Percentiles rank a stretch among this genome's conserved stretches.
Conservation (phyloP, 2,329 filamentous ascomycete genomes). For the Dactylellina drechsleri region DNA sequence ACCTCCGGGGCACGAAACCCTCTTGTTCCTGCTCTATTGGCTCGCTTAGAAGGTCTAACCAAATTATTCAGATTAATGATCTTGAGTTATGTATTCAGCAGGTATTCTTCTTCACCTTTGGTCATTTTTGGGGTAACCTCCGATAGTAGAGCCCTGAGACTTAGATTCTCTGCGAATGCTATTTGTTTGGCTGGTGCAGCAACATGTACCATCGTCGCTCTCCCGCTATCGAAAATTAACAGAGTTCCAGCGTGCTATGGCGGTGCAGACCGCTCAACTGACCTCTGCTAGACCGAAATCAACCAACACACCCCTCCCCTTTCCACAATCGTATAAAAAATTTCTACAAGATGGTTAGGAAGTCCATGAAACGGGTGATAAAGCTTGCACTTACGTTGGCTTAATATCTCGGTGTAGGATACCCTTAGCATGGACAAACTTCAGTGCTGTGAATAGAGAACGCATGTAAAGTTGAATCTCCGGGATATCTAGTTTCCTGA, state of each 20-base stretch:
- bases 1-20: constrained; percentile 97
- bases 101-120: constrained; percentile 64
- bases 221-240: constrained; percentile 32
- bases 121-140: constrained; percentile 88
- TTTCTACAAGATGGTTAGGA: constrained; percentile 66
- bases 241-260: background rate
- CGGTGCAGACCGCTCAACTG: constrained; percentile 26
- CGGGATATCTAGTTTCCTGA: constrained; percentile 83
- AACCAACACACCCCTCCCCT: constrained; percentile 88
- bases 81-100: background rate
- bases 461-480: constrained; percentile 92
- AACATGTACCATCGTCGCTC: constrained; percentile 40
- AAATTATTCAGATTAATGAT: background rate
- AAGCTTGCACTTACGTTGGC: constrained; percentile 71
- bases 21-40: constrained; percentile 92
- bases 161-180: constrained; percentile 22
- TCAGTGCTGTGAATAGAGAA: constrained; percentile 84
- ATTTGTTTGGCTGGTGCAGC: constrained; percentile 9
- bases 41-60: constrained; percentile 78
- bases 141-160: constrained; percentile 62
- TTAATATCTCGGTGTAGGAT: constrained; percentile 98
- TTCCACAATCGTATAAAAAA: constrained; percentile 87
- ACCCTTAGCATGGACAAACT: constrained; percentile 80
- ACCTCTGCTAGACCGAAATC: constrained; percentile 96
- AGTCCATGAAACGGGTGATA: background rate